Evolutionary conservation across 2,329 filamentous ascomycete genomes (phyloP).

Genomic region (Diplodia intermedia): DNA sequence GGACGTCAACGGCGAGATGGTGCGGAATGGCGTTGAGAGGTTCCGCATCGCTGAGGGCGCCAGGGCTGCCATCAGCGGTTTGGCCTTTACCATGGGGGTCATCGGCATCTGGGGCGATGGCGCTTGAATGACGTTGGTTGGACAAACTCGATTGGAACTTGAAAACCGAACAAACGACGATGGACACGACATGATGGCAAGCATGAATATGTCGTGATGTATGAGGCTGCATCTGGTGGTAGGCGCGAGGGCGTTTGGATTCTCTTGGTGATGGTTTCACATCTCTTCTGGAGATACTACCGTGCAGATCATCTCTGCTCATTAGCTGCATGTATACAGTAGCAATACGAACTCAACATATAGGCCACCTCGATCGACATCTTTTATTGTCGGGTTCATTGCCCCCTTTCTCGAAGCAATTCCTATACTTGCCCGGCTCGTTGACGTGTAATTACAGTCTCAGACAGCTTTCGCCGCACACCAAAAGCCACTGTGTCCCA

Average conservation of each 20-base stretch:
- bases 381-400: no score
- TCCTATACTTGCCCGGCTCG: no score
- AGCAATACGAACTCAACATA: constrained; percentile 15
- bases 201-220: not conserved
- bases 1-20: constrained; percentile 58
- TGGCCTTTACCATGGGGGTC: constrained; percentile 56
- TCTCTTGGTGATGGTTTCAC: not conserved
- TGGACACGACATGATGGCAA: not conserved
- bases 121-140: constrained; percentile 34
- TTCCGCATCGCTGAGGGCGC: constrained; percentile 52
- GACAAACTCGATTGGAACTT: not conserved
- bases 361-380: not conserved
- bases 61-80: constrained; percentile 51
- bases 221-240: constrained; percentile 11
- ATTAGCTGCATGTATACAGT: constrained; percentile 6
- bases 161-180: constrained; percentile 12
- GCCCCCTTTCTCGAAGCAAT: not conserved
- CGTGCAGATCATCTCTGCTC: constrained; percentile 22
- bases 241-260: constrained; percentile 18
- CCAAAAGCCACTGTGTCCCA: no score
- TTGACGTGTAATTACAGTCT: no score
- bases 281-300: not conserved
- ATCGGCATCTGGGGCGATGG: constrained; percentile 60
- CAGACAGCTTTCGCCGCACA: no score
- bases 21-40: constrained; percentile 54